Evolutionary conservation across 495 filamentous ascomycete genomes (phyloP), one percentile per base, ranked within the genome.

Genomic region (Usnea hakonensis): DNA sequence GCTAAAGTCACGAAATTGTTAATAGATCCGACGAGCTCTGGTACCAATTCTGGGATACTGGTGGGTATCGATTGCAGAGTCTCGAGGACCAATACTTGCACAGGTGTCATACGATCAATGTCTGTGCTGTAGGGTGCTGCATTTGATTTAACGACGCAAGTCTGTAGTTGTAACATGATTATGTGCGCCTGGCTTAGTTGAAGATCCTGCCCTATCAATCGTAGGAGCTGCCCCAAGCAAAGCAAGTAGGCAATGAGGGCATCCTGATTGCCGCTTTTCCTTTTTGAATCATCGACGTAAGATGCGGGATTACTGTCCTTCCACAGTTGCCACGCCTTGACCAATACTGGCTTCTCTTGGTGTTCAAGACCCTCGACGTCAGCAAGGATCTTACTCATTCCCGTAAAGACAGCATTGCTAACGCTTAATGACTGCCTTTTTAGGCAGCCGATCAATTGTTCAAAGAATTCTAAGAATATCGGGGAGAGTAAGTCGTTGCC

Each of bases 41-140:
- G 79, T 26, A 91, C 85, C 0, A 87, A 85, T 2, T 83, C 84
- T 6, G 78, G 73, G 28, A 87, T 75, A 57, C 93, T 88, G 3
- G 82, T 83, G 35, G 87, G 85, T 19, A 96, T 80, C 44, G 82
- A 79, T 66, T 85, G 87, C 43, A 95, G 75, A 43, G 83, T 85
- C 28, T 90, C 85, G 17, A 94, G 73, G 19, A 93, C 85, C 65
- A 87, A 78, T 14, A 73, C 81, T 69, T 98, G 94, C 10, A 98
- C 72, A 11, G 84, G 80, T 2, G 91, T 96, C 62, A 89, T 79
- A 60, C 84, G 85, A 57, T 96, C 92, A n/a, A 91, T 77, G 74
- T 97, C 94, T 38, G 83, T 84, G 38, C 88, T 86, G 68, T 96
- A 96, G 19, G 82, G 75, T 3, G 87, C 82, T n/a, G 83, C 82